Base-by-base conservation (phyloP, 208 protist genomes). In the Crithidia fasciculata region DNA sequence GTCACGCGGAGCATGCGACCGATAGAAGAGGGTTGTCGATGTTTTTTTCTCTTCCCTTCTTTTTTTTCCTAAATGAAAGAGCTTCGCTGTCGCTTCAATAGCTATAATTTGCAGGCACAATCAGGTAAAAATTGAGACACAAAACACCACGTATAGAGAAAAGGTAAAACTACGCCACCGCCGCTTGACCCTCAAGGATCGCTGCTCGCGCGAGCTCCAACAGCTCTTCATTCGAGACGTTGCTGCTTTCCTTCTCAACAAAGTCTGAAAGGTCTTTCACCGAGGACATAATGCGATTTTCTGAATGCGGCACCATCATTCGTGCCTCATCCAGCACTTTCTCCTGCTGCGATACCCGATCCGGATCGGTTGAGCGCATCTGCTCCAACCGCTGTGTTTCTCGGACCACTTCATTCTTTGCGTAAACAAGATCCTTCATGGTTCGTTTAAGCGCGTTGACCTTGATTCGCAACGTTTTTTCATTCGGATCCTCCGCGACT, bases 231-330 rank as follows among this genome's bases (percentile, higher is more conserved):
- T 85, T 83, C 3, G 64, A 68, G 18, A 83, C 68, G 19, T 62
- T 62, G 9, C 60, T 43, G 16, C 84, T 60, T 39, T 86, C 84
- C 40, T 86, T 86, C 53, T 84, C 78, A 16, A 95, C 59, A 76
- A 85, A 95, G 60, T 86, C 81, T 16, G 72, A 74, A 7, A 95
- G 68, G 63, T 95, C 90, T 65, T 86, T 89, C 43, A 83, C 52
- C 18, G 74, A 72, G 3, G 76, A 54, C 37, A 87, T 76, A 52
- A 92, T 81, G 28, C 87, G 78, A 56, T 95, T 95, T 69, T 84
- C 77, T 19, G 86, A 85, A 60, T 93, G 79, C 5, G 90, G 86
- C 18, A 95, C 76, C 90, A 95, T 95, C 86, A 92, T 93, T 64
- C 81, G 72, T 43, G 90, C 87, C 53, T 95, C 90, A 56, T 70